Base-by-base conservation (phyloP, 2,329 filamentous ascomycete species). In the Rutstroemia sp. region DNA sequence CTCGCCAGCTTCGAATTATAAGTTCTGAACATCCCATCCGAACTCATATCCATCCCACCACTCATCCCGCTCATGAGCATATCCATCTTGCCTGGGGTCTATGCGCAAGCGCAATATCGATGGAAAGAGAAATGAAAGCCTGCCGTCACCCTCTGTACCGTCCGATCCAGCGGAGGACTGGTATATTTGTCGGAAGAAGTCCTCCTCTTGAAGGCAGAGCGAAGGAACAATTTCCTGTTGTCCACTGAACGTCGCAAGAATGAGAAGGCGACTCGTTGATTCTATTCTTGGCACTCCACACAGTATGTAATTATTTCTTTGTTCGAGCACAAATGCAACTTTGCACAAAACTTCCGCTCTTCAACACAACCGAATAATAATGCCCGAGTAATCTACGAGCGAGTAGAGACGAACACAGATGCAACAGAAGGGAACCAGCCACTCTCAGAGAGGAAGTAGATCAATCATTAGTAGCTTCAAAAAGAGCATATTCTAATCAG, bases 1-100 rank as follows among this genome's bases (percentile, higher is more conserved):
- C 72, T 73, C 16, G 81, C 80, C 51, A 83, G 73, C 42, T 71
- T 72, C 65, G 74, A 74, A 64, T 83, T 83, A 39, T 70, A 70
- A 1, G 68, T 58, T 57, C 72, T 70, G 64, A 78, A 76, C 64
- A 72, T 68, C 17, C 72, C 70, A 52, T 69, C 66, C 58, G 59
- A 61, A 38, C 56, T n/a, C 60, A 59, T 61, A 53, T 65, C 63
- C 61, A 64, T 64, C 10, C 58, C 58, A 34, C 45, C 49, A 51
- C 58, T 57, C 60, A 51, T 57, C 38, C 49, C 41, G 34, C 56
- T 56, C 25, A 57, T 60, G 52, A 62, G 58, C 17, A 47, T 47
- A 51, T 53, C 49, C 54, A 56, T 56, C 34, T 51, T 51, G 19
- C 4, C 27, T 23, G 38, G 45, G 7, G 45, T 45, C 16, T 45